A percentile compares a stretch with the other conserved stretches of the same genome.
Evolutionary conservation across 345 rosid species (phyloP).

Genomic region (Salix dunnii): DNA sequence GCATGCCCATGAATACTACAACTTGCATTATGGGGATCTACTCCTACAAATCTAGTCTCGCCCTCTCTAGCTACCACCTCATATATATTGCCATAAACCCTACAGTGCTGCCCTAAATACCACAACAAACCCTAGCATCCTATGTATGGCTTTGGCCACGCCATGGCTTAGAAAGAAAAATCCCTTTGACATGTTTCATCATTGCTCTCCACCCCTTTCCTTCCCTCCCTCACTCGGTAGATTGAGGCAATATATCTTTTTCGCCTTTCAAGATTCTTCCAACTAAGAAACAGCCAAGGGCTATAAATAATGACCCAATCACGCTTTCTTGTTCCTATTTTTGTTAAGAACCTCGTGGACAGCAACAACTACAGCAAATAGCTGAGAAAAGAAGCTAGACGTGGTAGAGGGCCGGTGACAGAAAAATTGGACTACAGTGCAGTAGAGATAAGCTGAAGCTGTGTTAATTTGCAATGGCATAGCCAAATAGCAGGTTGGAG

Average conservation of each 20-base stretch:
- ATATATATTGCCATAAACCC: not conserved
- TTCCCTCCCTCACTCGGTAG: not conserved
- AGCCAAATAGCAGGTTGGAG: too few relatives aligned
- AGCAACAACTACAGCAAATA: not conserved
- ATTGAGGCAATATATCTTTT: not conserved
- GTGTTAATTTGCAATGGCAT: too few relatives aligned
- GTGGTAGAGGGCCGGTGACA: too few relatives aligned
- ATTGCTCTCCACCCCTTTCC: not conserved
- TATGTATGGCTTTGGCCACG: constrained; percentile 1
- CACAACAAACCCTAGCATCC: constrained; percentile 19
- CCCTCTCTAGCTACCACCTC: not conserved
- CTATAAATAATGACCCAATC: not conserved
- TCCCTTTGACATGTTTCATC: constrained; percentile 3
- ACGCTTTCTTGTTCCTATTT: not conserved
- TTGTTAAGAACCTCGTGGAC: not conserved
- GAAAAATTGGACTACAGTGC: too few relatives aligned
- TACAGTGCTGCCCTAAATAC: not conserved
- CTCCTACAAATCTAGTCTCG: too few relatives aligned
- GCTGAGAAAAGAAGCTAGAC: not conserved
- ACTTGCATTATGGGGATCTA: too few relatives aligned
- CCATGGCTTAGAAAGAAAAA: not conserved
- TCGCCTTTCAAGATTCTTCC: not conserved
- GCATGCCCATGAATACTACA: too few relatives aligned
- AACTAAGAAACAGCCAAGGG: not conserved
- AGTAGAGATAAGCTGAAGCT: too few relatives aligned